Base-by-base conservation (phyloP, 495 filamentous ascomycete genomes). In the Penicillium argentinense region DNA sequence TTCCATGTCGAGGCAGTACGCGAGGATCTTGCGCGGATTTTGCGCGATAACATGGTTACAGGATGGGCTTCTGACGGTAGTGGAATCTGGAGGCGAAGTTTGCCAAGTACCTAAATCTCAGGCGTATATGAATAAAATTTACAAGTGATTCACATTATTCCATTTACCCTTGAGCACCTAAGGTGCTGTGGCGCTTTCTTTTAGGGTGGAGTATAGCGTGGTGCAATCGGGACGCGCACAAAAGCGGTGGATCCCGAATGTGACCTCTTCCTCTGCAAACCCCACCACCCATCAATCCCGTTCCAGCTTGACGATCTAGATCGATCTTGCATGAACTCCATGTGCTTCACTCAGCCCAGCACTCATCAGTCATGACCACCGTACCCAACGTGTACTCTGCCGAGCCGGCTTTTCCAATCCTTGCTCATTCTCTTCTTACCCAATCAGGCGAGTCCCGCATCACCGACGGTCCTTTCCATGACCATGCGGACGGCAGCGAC, bases 351-450 rank as follows among this genome's bases (percentile, higher is more conserved):
- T n/a, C n/a, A n/a, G n/a, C n/a, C n/a, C n/a, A n/a, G n/a, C 11
- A 14, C 13, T 34, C 7, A 2, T 40, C 12, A n/a, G 30, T 22
- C 4, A 60, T 60, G 51, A 14, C 52, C 18, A 48, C 44, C 2
- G 8, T 41, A 11, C 16, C 43, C 14, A 57, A 57, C 22, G 18
- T 63, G 29, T 68, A 71, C 24, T 41, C 54, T 5, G 45, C 56
- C 7, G 60, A 69, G 7, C 62, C 72, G 28, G 70, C 69, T 27
- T 30, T 48, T 0, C 70, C 72, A 9, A 24, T 68, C 21, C 63
- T 75, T 14, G 72, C 70, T 1, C 57, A 67, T 48, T 55, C 60
- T 5, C 44, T 72, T 13, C 56, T 71, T 21, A 12, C 6, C 13
- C 34, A 40, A 14, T 16, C 56, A 9, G 13, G n/a, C n/a, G 34